Base-by-base conservation (phyloP, 1,139 yeast species). In the Hyphopichia fennica region DNA sequence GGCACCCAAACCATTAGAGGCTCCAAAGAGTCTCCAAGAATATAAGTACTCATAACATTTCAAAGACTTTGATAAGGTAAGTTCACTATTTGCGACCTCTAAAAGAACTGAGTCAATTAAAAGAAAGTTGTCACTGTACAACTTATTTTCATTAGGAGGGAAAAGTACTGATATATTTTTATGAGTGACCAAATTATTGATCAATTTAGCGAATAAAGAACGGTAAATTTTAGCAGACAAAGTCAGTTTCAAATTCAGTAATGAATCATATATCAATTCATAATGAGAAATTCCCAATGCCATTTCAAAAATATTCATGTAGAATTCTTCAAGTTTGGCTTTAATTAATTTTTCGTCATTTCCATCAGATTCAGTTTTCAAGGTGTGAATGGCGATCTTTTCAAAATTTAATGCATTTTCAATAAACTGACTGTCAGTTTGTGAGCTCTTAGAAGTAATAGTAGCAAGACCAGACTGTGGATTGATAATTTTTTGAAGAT, bases 1-100 rank as follows among this genome's bases (percentile, higher is more conserved):
- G 3, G 61, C 44, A 2, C 38, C 30, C 22, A 54, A 40, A 14
- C 41, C 32, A 29, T 44, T 25, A 11, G 47, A 32, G 14, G 59
- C 51, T 34, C 72, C 63, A 54, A 65, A 57, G 35, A 72, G 55
- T 50, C 87, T 73, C 75, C 84, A 77, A 0, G 85, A 64, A 53
- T 79, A 81, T 41, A 79, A 60, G 31, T 77, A 72, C 52, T 82
- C 76, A 56, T 77, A 79, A 47, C 70, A 75, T 48, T 65, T 75
- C 37, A 81, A 62, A 0, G 79, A 63, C 39, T 61, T 63, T 8
- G 69, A 51, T 13, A 69, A 56, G 2, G 60, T 54, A 13, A 60
- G 58, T 25, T 66, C 67, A 31, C 57, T 53, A 42, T 65, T 62
- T 1, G 81, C 81, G 32, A 67, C 52, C 34, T 67, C 63, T 33